Evolutionary conservation across 2,329 filamentous ascomycete species (phyloP).

Genomic region (Emmonsia crescens): DNA sequence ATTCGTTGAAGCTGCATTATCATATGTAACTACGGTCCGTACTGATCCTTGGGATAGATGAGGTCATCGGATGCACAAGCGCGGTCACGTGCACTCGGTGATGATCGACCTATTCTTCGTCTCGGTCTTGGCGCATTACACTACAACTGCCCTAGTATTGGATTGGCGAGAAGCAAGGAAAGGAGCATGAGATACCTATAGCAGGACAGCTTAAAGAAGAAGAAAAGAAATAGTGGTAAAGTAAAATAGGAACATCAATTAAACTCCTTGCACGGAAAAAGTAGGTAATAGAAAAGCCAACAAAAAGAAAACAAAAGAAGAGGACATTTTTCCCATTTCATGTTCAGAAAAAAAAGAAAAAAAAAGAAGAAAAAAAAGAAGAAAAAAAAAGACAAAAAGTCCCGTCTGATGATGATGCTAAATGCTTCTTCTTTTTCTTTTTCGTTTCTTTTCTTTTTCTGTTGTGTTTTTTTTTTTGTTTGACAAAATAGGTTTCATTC

Average conservation of each 20-base stretch:
- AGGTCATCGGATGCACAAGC: neutral
- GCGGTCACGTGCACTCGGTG: neutral
- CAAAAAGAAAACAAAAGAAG: neutral
- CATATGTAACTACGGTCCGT: too few relatives aligned
- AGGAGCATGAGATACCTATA: neutral
- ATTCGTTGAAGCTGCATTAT: too few relatives aligned
- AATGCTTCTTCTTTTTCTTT: neutral
- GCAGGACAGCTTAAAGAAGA: too few relatives aligned
- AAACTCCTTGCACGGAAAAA: neutral
- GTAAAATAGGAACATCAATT: neutral
- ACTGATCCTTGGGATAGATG: too few relatives aligned
- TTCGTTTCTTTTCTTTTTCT: neutral
- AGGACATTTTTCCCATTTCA: conserved; percentile 1
- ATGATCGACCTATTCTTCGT: neutral
- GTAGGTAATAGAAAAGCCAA: neutral
- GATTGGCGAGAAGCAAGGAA: neutral
- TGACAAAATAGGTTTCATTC: neutral
- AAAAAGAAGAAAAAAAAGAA: neutral
- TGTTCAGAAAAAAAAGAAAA: neutral
- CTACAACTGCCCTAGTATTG: too few relatives aligned
- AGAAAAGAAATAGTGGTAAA: neutral
- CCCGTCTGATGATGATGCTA: neutral
- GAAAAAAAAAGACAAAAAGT: neutral
- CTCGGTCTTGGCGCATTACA: neutral
- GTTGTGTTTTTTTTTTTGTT: neutral